Base-by-base conservation (phyloP, 2,329 filamentous ascomycete species). In the Epichloe scottii region DNA sequence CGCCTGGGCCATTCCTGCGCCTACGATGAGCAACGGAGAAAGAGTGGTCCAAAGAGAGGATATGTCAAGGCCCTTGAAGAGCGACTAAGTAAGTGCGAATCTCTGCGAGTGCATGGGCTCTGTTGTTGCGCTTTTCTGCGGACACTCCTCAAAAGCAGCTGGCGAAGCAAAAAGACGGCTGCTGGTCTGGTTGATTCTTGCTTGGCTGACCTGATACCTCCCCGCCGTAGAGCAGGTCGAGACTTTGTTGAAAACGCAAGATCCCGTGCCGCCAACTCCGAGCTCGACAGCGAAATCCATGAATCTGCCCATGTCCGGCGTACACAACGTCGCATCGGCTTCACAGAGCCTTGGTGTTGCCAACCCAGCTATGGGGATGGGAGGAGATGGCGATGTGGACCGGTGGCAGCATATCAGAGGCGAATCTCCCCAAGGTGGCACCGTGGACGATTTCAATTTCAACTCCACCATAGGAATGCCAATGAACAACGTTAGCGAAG, bases 31-130 rank as follows among this genome's bases (percentile, higher is more conserved):
- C 85, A 91, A 60, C 81, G 90, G 64, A 87, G 89, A 70, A 95
- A 95, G 79, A 95, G 89, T 66, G 90, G 90, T 3, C 90, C 90
- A 2, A 95, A 95, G 73, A 79, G 90, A 64, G 90, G 90, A 60
- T 95, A 96, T 65, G 90, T 95, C 55, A 95, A 95, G 73, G 85
- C 89, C 53, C 71, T 97, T 59, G 93, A 97, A 68, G 90, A 94
- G 65, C 81, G 93, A 66, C 71, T 98, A 62, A 90, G 89, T 95
- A 76, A 71, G 85, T 46, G 39, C 2, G 40, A 34, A 3, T 41
- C n/a, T 38, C 23, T 30, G 21, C 12, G 12, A 44, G 12, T 0
- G 5, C n/a, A 12, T 44, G 30, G 8, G 10, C 30, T 10, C 8
- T 30, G 11, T 30, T 30, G 8, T 30, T 30, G 30, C 8, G 30